Base-by-base conservation (phyloP, 2,329 filamentous ascomycete species). In the Calonectria ilicicola region DNA sequence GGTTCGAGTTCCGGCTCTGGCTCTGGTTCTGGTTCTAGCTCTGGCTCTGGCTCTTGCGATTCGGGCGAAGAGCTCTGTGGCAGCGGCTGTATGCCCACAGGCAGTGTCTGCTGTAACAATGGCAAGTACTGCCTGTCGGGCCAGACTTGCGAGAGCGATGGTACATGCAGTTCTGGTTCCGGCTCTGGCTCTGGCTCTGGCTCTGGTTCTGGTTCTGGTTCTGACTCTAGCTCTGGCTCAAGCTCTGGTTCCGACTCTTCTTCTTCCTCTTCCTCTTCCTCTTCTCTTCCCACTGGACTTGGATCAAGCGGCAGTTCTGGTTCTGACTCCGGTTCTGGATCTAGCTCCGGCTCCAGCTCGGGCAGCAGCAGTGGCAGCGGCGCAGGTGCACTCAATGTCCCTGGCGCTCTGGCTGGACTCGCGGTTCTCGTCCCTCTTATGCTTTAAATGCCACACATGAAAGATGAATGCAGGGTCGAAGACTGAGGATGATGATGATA, bases 51-150 rank as follows among this genome's bases (percentile, higher is more conserved):
- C 53, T 56, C 72, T 38, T 79, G 78, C 60, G 66, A 72, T 17
- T 71, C 71, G 38, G 73, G 65, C 35, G 70, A 80, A 46, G 77
- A 76, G 53, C 21, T 32, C 2, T 82, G 80, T 10, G 78, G 71
- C 14, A 65, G 23, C 21, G 78, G 76, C 5, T 82, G 80, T 23
- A 82, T 82, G 78, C 80, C 80, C 8, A 19, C 32, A 15, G 80
- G 80, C 1, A 74, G 73, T 44, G 78, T 80, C 27, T 82, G 80
- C 42, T 82, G 80, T 21, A 40, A 62, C 6, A 69, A 71, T 3
- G 72, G 74, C 21, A 78, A 80, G 19, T 85, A 84, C 72, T 85
- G 83, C 68, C 74, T 69, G 27, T 44, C 73, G 47, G 81, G 82
- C 19, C 70, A 81, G 66, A 74, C 74, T 12, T 84, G 77, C 35